Conservation (phyloP, 805 yeast species). For the Hanseniaspora hatyaiensis region DNA sequence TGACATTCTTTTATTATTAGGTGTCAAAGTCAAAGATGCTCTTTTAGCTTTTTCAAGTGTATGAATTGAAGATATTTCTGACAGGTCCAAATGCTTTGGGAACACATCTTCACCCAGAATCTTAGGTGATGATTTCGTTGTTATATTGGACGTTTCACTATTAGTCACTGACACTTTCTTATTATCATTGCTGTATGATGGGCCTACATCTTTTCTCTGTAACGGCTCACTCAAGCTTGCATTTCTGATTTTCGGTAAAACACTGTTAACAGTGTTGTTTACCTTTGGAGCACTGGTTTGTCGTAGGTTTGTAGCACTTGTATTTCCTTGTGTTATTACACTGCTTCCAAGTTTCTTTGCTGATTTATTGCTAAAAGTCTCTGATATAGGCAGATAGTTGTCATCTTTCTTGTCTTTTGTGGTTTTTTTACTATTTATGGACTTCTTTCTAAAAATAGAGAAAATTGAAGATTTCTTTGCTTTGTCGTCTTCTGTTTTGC, state of each 20-base stretch:
- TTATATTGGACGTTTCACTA: slow-evolving; percentile 9
- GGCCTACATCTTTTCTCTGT: slow-evolving; percentile 14
- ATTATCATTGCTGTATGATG: neutral
- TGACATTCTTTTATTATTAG: slow-evolving; percentile 16
- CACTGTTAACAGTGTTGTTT: neutral
- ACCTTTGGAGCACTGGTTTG: neutral
- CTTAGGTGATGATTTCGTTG: slow-evolving; percentile 18
- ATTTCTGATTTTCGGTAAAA: neutral
- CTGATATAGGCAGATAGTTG: slow-evolving; percentile 12
- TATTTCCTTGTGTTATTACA: neutral
- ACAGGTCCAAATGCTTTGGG: slow-evolving; percentile 54
- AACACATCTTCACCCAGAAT: slow-evolving; percentile 50
- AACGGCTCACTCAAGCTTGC: neutral
- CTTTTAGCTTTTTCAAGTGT: slow-evolving; percentile 52
- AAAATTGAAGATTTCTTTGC: slow-evolving; percentile 13
- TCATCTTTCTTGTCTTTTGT: neutral
- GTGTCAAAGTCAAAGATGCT: slow-evolving; percentile 32
- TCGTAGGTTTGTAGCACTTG: slow-evolving; percentile 1
- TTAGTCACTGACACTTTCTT: slow-evolving; percentile 4
- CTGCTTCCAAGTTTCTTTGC: neutral
- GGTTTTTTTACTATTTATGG: neutral
- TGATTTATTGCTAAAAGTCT: slow-evolving; percentile 7
- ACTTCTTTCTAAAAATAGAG: slow-evolving; percentile 17
- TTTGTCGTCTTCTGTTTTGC: slow-evolving; percentile 2
- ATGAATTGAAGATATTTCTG: slow-evolving; percentile 65